Evolutionary conservation across 495 filamentous ascomycete species (phyloP).

Genomic region (Copromyces sp.): DNA sequence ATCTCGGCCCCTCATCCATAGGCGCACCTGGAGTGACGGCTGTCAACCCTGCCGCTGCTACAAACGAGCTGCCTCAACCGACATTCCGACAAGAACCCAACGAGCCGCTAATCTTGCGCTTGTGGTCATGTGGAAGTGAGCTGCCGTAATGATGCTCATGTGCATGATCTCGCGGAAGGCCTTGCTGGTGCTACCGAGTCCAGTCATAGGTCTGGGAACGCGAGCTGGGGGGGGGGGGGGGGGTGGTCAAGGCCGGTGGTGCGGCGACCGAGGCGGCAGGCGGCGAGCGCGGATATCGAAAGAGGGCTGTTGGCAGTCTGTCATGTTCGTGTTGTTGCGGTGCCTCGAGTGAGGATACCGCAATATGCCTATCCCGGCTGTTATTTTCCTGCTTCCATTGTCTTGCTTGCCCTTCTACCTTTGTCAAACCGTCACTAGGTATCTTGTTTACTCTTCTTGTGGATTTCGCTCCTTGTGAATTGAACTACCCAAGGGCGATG

Average conservation of each 20-base stretch:
- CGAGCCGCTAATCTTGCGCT: too few species aligned
- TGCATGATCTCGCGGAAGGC: too few species aligned
- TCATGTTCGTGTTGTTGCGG: background rate
- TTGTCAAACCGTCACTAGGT: background rate
- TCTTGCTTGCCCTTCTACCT: background rate
- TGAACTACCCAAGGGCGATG: background rate
- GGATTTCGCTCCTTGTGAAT: background rate
- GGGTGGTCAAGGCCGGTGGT: too few species aligned
- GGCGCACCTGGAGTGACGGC: background rate
- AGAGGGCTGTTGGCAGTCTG: background rate
- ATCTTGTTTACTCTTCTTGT: background rate
- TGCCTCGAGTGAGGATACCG: background rate
- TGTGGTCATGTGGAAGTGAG: too few species aligned
- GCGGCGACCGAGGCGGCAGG: too few species aligned
- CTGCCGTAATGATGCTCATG: too few species aligned
- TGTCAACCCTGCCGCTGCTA: background rate
- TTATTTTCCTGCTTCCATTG: background rate
- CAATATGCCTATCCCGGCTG: background rate
- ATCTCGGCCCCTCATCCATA: background rate
- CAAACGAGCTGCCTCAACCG: too few species aligned
- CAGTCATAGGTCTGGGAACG: too few species aligned
- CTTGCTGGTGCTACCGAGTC: too few species aligned
- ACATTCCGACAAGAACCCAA: too few species aligned
- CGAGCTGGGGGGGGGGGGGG: too few species aligned
- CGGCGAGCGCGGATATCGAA: too few species aligned